Conservation (phyloP, 352 stramenopile species). For the Globisporangium paddicum region DNA sequence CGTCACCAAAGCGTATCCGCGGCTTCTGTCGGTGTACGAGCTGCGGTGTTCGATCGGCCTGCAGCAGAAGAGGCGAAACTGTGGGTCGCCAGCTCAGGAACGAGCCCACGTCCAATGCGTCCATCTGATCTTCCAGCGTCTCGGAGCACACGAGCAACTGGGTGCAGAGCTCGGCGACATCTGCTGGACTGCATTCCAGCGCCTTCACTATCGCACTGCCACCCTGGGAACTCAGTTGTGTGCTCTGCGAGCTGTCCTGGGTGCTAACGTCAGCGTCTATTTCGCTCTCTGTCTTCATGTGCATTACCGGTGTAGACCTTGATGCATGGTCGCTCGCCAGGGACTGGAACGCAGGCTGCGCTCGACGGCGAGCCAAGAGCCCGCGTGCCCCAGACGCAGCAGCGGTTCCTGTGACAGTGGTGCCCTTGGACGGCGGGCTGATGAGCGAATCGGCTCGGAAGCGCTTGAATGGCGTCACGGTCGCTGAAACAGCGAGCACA, state of each 20-base stretch:
- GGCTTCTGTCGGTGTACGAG: conserved; percentile 9
- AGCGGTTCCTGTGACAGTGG: not conserved
- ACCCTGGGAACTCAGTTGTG: conserved; percentile 6
- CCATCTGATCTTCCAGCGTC: conserved; percentile 15
- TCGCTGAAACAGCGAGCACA: not conserved
- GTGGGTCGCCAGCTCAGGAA: conserved; percentile 3
- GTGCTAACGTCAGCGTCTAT: not conserved
- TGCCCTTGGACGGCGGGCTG: conserved; percentile 10
- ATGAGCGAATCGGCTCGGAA: conserved; percentile 9
- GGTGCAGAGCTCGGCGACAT: conserved; percentile 8
- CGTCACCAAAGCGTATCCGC: conserved; percentile 8
- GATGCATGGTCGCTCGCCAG: conserved; percentile 1
- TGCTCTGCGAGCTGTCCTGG: not conserved
- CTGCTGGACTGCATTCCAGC: conserved; percentile 6
- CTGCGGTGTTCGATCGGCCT: not conserved
- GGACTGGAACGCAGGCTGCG: conserved; percentile 3
- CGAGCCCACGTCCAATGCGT: conserved; percentile 11
- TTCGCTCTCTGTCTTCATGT: not conserved
- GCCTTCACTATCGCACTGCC: not conserved
- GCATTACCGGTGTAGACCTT: not conserved
- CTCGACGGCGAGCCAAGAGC: conserved; percentile 1
- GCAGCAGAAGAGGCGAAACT: not conserved
- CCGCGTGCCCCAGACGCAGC: not conserved
- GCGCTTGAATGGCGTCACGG: conserved; percentile 14
- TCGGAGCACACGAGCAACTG: conserved; percentile 11